Evolutionary conservation across 2,329 filamentous ascomycete genomes (phyloP), one percentile per base, ranked within the genome.

Genomic region (Aspergillus latus): DNA sequence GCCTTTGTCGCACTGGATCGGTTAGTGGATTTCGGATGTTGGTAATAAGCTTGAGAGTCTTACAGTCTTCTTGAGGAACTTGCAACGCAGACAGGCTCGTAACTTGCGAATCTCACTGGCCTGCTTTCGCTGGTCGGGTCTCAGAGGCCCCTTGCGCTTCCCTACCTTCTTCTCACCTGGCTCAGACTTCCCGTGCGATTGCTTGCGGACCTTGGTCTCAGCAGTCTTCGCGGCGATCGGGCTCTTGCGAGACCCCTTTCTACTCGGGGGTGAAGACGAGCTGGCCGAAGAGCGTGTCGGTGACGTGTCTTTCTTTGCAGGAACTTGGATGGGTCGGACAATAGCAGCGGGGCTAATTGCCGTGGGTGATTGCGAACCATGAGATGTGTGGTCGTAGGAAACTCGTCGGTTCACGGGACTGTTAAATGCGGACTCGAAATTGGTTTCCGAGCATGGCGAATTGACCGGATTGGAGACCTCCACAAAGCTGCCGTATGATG

Each of bases 21-120:
- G 32, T 58, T 36, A 58, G 51, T 6, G 11, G 13, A 21, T 16
- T 34, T 5, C 1, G 10, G 28, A 4, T 30, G 28, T 32, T 34
- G 11, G 32, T 42, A n/a, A 21, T 16, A 5, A 11, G 34, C 11
- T 5, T 11, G 11, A 40, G 8, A 60, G 9, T 26, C 72, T 66
- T 66, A 76, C 72, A 48, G 93, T 97, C 84, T 97, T 97, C 84
- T 97, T 97, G 73, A 97, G 82, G 80, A 97, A 97, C 79, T 97
- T 97, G 84, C 93, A 97, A 63, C 93, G 88, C 66, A 97, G 80
- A 74, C 93, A 97, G 47, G 93, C 93, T 70, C 93, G 85, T 66
- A 97, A 81, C 77, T 97, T 97, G 73, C 93, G 87, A 72, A 97
- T 97, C 76, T 97, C 93, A 68, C 92, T 94, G 28, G 93, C 93